phyloP scores from a whole-genome alignment of 208 protist species.

The Porcisia hertigi region DNA sequence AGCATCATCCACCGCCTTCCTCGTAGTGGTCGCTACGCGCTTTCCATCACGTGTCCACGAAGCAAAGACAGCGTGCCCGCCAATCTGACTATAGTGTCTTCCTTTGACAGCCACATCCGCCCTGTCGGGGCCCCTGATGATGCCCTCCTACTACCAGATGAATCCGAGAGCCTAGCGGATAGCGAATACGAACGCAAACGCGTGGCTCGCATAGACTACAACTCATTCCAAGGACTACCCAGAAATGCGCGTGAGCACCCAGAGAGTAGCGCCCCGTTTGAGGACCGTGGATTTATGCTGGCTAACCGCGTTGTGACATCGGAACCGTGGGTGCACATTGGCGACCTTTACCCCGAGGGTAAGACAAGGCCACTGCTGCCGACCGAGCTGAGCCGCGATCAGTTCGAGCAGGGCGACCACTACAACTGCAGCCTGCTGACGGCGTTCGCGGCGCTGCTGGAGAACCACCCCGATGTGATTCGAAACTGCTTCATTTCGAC shows the following conservation, averaged over 20 bases:
- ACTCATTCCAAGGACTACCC: conserved; percentile 35
- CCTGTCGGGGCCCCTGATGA: conserved; percentile 67
- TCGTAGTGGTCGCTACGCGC: conserved; percentile 61
- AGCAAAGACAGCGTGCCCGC: conserved; percentile 49
- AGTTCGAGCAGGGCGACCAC: conserved; percentile 56
- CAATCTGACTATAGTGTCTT: conserved; percentile 50
- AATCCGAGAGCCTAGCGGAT: conserved; percentile 57
- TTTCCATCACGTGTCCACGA: conserved; percentile 73
- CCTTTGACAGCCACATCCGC: conserved; percentile 44
- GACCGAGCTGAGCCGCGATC: conserved; percentile 47
- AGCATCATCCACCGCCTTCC: conserved; percentile 69
- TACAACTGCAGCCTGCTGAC: conserved; percentile 60
- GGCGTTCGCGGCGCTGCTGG: conserved; percentile 46
- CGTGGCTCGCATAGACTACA: conserved; percentile 56
- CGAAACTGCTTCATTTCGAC: conserved; percentile 60
- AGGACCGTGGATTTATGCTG: conserved; percentile 49
- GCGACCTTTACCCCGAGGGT: conserved; percentile 65
- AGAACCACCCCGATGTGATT: conserved; percentile 52
- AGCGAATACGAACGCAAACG: conserved; percentile 60
- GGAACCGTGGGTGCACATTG: conserved; percentile 59
- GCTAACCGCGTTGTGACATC: conserved; percentile 46
- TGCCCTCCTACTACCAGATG: conserved; percentile 65
- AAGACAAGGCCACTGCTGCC: conserved; percentile 64
- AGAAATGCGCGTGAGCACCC: conserved; percentile 40
- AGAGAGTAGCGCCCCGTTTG: conserved; percentile 60